Percentiles rank a stretch among this genome's conserved stretches.
Conservation (phyloP, 176 grass and related monocot genomes). For the Triticum turgidum region DNA sequence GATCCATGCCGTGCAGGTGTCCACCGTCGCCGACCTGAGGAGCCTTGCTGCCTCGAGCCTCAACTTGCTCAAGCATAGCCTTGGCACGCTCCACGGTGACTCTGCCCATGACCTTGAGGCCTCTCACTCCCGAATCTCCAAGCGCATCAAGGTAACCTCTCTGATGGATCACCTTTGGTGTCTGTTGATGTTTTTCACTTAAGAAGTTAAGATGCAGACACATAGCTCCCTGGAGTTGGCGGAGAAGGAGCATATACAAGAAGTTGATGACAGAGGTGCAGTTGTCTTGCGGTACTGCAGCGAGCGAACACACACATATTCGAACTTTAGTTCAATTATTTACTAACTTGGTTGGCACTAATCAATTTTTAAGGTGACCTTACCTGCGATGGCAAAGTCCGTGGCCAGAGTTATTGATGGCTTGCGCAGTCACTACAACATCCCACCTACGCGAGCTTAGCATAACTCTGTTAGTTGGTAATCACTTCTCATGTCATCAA, state of each 20-base stretch:
- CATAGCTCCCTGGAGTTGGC: slow-evolving; percentile 48
- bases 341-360: neutral
- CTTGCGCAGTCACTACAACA: slow-evolving; percentile 47
- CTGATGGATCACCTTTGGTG: neutral
- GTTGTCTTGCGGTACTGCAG: slow-evolving; percentile 46
- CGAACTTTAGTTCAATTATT: slow-evolving; percentile 19
- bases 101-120: slow-evolving; percentile 36
- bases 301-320: neutral
- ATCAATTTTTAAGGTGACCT: slow-evolving; percentile 49
- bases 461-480: neutral
- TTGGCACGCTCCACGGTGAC: slow-evolving; percentile 40
- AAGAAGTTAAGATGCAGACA: slow-evolving; percentile 45
- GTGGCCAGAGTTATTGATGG: slow-evolving; percentile 41
- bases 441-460: slow-evolving; percentile 35
- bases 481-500: neutral
- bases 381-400: slow-evolving; percentile 36
- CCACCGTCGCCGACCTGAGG: slow-evolving; percentile 42
- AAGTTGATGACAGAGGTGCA: slow-evolving; percentile 50
- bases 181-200: slow-evolving; percentile 22
- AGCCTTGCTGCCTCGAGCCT: slow-evolving; percentile 37
- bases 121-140: slow-evolving; percentile 52
- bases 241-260: slow-evolving; percentile 55
- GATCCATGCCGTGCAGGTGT: neutral
- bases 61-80: slow-evolving; percentile 43
- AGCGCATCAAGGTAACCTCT: slow-evolving; percentile 49